Evolutionary conservation across 208 protist genomes (phyloP).

Genomic region (Trypanosoma caninum): DNA sequence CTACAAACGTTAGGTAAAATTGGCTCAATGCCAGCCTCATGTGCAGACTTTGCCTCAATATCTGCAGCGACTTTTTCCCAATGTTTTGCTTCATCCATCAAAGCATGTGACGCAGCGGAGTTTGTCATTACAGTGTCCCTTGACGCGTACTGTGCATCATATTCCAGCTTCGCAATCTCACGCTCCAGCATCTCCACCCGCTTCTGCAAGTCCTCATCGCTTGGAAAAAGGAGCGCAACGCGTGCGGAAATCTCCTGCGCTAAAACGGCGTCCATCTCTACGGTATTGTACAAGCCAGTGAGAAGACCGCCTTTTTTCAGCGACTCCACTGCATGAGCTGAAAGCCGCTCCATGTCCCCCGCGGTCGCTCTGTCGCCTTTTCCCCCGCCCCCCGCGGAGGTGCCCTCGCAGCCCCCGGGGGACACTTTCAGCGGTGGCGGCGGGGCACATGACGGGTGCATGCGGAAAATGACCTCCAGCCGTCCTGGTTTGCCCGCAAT

Average conservation of each 20-base stretch:
- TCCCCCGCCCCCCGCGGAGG: constrained; percentile 10
- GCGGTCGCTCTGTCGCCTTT: background rate
- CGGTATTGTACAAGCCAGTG: constrained; percentile 30
- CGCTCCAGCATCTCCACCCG: constrained; percentile 57
- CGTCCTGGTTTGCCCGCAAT: constrained; percentile 65
- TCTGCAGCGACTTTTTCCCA: constrained; percentile 60
- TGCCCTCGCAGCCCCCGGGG: constrained; percentile 3
- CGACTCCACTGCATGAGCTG: constrained; percentile 43
- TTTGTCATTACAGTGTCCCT: constrained; percentile 73
- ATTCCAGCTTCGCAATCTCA: constrained; percentile 76
- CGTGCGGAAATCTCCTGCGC: constrained; percentile 82
- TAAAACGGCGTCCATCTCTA: constrained; percentile 77
- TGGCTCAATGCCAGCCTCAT: constrained; percentile 71
- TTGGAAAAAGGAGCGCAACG: constrained; percentile 67
- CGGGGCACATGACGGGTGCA: constrained; percentile 71
- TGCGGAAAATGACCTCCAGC: constrained; percentile 82
- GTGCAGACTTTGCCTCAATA: constrained; percentile 71
- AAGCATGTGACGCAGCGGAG: constrained; percentile 58
- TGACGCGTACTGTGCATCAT: constrained; percentile 75
- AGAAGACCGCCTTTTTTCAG: constrained; percentile 67
- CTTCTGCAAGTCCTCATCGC: constrained; percentile 47
- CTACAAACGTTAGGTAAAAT: constrained; percentile 24
- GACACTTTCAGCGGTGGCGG: constrained; percentile 39
- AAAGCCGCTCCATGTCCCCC: constrained; percentile 41
- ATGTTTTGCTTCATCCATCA: constrained; percentile 58